Evolutionary conservation across 2,329 filamentous ascomycete species (phyloP).

Genomic region (Keithomyces neogunnii): DNA sequence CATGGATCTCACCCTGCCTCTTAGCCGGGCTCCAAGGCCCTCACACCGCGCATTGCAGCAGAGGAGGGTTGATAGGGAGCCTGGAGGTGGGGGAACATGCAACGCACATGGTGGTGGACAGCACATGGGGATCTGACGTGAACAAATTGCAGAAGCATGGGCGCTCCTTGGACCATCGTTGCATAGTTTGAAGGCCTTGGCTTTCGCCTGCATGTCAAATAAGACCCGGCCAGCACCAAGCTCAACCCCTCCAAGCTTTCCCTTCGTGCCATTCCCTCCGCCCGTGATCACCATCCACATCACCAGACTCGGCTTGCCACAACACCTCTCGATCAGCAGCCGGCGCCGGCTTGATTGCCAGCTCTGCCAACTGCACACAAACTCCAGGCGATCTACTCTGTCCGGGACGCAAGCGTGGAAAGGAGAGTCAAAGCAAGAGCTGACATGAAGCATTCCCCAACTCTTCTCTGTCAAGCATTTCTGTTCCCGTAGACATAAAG

Average conservation of each 20-base stretch:
- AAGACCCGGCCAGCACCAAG: constrained; percentile 23
- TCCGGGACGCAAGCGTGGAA: constrained; percentile 4
- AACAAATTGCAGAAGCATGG: constrained; percentile 1
- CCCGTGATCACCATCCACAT: constrained; percentile 15
- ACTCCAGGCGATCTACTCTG: constrained; percentile 14
- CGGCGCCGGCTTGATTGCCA: constrained; percentile 15
- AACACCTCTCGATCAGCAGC: constrained; percentile 19
- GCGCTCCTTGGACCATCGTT: background rate
- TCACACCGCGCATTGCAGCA: constrained; percentile 3
- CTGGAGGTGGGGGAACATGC: constrained; percentile 1
- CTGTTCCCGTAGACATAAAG: background rate
- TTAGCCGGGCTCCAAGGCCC: constrained; percentile 2
- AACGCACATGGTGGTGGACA: background rate
- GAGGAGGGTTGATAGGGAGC: background rate
- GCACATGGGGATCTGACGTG: constrained; percentile 3
- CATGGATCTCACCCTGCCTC: constrained; percentile 5
- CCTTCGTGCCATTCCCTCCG: constrained; percentile 13
- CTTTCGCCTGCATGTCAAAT: constrained; percentile 16
- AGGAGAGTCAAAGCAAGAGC: background rate
- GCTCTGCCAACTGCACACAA: background rate
- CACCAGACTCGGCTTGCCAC: constrained; percentile 16
- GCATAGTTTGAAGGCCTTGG: background rate
- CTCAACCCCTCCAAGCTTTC: constrained; percentile 12
- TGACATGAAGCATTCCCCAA: constrained; percentile 13
- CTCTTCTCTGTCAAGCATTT: constrained; percentile 6